phyloP scores from a whole-genome alignment of 805 yeast species.

The Candida maris region DNA sequence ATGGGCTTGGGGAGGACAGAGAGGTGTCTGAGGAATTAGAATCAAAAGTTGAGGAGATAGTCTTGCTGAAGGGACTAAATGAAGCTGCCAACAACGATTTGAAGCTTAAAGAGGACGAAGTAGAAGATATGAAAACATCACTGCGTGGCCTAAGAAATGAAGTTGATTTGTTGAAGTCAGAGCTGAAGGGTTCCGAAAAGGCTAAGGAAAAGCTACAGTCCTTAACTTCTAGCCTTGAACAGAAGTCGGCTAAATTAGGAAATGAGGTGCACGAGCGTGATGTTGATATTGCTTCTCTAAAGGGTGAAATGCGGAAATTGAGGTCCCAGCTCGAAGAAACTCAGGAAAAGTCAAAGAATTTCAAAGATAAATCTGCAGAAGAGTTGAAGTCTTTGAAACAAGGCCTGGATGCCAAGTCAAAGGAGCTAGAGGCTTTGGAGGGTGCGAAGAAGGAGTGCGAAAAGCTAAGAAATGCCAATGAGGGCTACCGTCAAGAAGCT shows the following conservation, averaged over 20 bases:
- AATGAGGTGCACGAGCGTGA: conserved; percentile 26
- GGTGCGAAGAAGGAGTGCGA: not conserved
- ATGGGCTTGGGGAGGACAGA: not conserved
- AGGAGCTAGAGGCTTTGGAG: no score
- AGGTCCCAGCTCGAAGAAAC: conserved; percentile 1
- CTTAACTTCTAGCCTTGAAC: conserved; percentile 1
- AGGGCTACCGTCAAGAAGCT: not conserved
- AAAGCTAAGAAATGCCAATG: not conserved
- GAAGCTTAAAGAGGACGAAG: not conserved
- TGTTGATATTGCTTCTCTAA: not conserved
- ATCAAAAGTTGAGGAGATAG: not conserved
- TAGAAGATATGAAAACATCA: not conserved
- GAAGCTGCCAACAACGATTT: not conserved
- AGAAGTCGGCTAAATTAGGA: conserved; percentile 1
- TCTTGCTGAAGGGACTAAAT: not conserved
- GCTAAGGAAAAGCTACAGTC: conserved; percentile 5
- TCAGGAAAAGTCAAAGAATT: no score
- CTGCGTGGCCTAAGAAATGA: no score
- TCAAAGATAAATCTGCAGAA: no score
- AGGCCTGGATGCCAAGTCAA: conserved; percentile 6
- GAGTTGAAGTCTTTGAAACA: no score
- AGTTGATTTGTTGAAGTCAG: conserved; percentile 4
- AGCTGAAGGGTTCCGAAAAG: conserved; percentile 5
- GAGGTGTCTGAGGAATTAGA: not conserved
- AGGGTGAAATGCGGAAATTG: not conserved